Percentiles rank a stretch among this genome's conserved stretches.
phyloP scores from a whole-genome alignment of 1,284 basidiomycete genomes.

The Tetrapyrgos nigripes region DNA sequence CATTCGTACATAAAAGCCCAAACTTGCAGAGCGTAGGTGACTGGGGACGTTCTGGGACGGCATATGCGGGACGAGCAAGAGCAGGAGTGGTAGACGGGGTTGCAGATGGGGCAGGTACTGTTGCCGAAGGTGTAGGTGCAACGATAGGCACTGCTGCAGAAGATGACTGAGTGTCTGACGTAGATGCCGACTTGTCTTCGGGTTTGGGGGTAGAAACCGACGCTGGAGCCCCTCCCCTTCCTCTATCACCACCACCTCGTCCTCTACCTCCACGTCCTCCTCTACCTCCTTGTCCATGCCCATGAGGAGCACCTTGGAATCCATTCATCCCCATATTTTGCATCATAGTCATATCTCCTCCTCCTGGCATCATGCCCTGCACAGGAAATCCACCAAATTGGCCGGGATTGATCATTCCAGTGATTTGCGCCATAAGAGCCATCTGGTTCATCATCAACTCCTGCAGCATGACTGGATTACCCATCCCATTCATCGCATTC shows the following conservation, averaged over 20 bases:
- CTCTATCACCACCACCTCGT: constrained; percentile 45
- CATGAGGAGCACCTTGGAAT: constrained; percentile 40
- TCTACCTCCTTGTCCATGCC: constrained; percentile 36
- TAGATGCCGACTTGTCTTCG: constrained; percentile 28
- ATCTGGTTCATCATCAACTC: constrained; percentile 89
- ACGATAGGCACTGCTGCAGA: constrained; percentile 37
- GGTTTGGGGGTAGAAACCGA: constrained; percentile 11
- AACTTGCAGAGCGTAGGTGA: constrained; percentile 93
- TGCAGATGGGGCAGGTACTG: constrained; percentile 30
- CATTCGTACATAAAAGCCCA: constrained; percentile 86
- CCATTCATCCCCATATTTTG: constrained; percentile 47
- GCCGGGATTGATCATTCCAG: constrained; percentile 70
- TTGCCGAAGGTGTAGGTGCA: constrained; percentile 35
- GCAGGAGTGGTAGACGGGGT: constrained; percentile 32
- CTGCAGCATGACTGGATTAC: constrained; percentile 75
- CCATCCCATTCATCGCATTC: constrained; percentile 58
- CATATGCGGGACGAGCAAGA: constrained; percentile 50
- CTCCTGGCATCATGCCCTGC: constrained; percentile 59
- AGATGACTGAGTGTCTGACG: constrained; percentile 28
- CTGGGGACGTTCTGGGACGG: constrained; percentile 76
- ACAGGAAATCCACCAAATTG: constrained; percentile 65
- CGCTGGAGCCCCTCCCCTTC: constrained; percentile 36
- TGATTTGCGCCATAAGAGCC: constrained; percentile 86
- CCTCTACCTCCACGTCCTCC: constrained; percentile 44
- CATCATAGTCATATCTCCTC: constrained; percentile 62